A percentile compares a stretch with the other conserved stretches of the same genome.
Conservation (phyloP, 2,329 filamentous ascomycete genomes). For the Neofusicoccum kwambonambiense region DNA sequence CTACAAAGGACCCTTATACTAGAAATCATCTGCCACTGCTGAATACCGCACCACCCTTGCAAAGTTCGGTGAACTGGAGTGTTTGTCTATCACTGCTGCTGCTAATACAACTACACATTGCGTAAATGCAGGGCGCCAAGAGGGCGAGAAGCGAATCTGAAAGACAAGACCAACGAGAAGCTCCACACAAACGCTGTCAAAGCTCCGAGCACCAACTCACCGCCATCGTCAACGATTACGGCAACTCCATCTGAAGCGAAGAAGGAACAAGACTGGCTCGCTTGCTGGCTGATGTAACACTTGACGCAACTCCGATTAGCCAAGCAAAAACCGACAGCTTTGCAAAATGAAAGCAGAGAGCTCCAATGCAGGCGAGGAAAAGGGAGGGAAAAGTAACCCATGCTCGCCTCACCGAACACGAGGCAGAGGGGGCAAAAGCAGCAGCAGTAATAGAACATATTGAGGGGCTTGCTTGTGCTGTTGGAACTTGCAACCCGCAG, state of each 20-base stretch:
- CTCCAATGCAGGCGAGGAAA: neutral
- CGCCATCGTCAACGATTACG: constrained; percentile 10
- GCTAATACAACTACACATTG: constrained; percentile 14
- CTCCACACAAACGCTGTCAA: neutral
- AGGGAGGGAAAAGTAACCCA: neutral
- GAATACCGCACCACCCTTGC: neutral
- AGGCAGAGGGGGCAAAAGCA: constrained; percentile 2
- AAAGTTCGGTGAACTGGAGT: neutral
- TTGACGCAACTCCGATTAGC: constrained; percentile 8
- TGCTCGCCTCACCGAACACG: neutral
- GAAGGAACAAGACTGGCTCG: constrained; percentile 4
- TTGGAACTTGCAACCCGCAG: neutral
- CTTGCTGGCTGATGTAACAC: constrained; percentile 4
- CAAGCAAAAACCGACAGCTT: constrained; percentile 9
- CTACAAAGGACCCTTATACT: neutral
- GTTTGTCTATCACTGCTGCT: constrained; percentile 15
- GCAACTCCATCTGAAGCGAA: neutral
- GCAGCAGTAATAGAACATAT: constrained; percentile 8
- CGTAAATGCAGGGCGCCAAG: neutral
- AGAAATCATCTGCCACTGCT: neutral
- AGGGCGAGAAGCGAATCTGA: neutral
- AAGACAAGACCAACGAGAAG: neutral
- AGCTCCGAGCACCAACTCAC: neutral
- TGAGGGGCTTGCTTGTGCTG: neutral
- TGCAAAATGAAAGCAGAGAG: constrained; percentile 7